These are phyloP conservation scores for Aspergillus sclerotiicarbonarius DNA, from an alignment of 495 filamentous ascomycete species.

Conservation along the genomic window DNA sequence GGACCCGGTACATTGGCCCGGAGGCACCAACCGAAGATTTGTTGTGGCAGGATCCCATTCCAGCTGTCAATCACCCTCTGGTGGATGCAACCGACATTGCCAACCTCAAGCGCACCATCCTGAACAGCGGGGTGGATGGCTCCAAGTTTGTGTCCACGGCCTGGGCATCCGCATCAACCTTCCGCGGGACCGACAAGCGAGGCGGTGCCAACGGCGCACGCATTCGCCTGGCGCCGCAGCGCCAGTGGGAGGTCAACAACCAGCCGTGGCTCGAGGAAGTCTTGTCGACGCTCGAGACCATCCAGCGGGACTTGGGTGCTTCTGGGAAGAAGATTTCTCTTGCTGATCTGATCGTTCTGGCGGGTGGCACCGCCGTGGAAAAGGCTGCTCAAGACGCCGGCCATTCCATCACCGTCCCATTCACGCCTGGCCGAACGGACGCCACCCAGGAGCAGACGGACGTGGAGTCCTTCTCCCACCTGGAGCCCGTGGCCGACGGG, in stretches of 20 bases:
- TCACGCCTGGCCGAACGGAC: constrained; percentile 47
- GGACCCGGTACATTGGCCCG: constrained; percentile 64
- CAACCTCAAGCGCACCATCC: constrained; percentile 62
- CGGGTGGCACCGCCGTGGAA: constrained; percentile 46
- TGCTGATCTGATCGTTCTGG: constrained; percentile 70
- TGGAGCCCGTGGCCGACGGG: constrained; percentile 62
- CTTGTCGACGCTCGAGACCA: constrained; percentile 53
- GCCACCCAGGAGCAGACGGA: constrained; percentile 66
- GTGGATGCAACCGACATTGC: constrained; percentile 58
- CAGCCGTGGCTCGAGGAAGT: constrained; percentile 57
- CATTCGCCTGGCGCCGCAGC: constrained; percentile 67
- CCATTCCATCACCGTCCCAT: constrained; percentile 36
- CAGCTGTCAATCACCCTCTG: constrained; percentile 50
- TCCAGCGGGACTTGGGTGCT: constrained; percentile 60
- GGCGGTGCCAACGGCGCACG: constrained; percentile 73
- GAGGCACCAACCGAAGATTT: constrained; percentile 63
- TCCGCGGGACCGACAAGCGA: constrained; percentile 73
- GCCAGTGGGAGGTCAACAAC: constrained; percentile 67
- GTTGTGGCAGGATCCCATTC: constrained; percentile 66
- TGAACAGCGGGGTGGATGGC: constrained; percentile 53
- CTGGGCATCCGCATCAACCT: constrained; percentile 69
- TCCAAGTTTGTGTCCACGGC: constrained; percentile 58
- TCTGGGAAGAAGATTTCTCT: constrained; percentile 65
- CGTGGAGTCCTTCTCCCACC: constrained; percentile 55
- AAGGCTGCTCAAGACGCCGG: constrained; percentile 33